phyloP scores from a whole-genome alignment of 1,139 yeast genomes.

The Protomyces pachydermus region DNA sequence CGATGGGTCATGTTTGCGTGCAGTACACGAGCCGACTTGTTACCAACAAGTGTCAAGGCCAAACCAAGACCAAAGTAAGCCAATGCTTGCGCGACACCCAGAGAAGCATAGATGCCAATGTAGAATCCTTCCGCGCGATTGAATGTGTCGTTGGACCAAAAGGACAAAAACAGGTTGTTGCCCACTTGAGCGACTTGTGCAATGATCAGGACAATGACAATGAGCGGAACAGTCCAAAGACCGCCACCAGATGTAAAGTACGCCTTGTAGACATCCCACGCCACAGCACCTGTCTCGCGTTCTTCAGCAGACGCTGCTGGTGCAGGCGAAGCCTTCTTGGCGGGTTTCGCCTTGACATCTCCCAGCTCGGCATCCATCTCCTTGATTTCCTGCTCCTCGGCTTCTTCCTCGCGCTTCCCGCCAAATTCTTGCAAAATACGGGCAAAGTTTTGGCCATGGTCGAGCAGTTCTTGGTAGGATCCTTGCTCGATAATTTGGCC shows the following conservation, averaged over 20 bases:
- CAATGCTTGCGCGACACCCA: constrained; percentile 43
- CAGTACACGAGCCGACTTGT: constrained; percentile 41
- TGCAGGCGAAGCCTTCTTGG: constrained; percentile 25
- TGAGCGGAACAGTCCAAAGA: constrained; percentile 48
- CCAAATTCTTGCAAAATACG: constrained; percentile 49
- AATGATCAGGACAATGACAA: constrained; percentile 43
- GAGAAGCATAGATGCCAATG: constrained; percentile 65
- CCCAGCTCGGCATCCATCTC: constrained; percentile 26
- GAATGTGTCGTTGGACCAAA: constrained; percentile 66
- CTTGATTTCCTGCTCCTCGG: constrained; percentile 34
- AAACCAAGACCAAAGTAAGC: constrained; percentile 35
- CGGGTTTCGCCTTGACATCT: constrained; percentile 22
- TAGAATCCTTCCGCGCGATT: constrained; percentile 51
- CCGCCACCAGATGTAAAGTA: constrained; percentile 56
- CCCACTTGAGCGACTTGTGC: constrained; percentile 57
- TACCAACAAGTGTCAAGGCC: constrained; percentile 43
- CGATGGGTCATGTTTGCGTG: constrained; percentile 52
- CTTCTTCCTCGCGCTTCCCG: constrained; percentile 39
- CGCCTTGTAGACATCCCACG: constrained; percentile 45
- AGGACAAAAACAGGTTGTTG: constrained; percentile 77
- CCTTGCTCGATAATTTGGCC: constrained; percentile 58
- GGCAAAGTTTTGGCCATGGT: constrained; percentile 47
- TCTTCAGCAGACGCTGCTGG: constrained; percentile 44
- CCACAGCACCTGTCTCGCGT: constrained; percentile 49
- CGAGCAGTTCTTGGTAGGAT: constrained; percentile 50